Conservation (phyloP, 495 filamentous ascomycete species). For the Trichoderma virens region DNA sequence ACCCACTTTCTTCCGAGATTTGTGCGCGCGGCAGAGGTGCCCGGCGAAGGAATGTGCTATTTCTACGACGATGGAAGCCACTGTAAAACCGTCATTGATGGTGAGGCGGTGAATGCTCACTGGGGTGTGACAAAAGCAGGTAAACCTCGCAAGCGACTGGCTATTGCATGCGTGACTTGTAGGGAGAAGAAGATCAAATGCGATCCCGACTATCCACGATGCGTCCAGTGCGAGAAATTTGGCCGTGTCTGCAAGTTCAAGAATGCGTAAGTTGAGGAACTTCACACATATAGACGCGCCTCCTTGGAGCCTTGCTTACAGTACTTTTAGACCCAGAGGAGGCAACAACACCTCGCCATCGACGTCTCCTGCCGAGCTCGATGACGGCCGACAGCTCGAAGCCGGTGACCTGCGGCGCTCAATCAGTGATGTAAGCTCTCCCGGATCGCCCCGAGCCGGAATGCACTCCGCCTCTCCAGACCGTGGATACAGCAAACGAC, state of each 20-base stretch:
- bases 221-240: slow-evolving; percentile 85
- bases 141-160: slow-evolving; percentile 80
- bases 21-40: slow-evolving; percentile 51
- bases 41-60: slow-evolving; percentile 75
- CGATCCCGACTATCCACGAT: slow-evolving; percentile 77
- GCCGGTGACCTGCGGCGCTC: slow-evolving; percentile 20
- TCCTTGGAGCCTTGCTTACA: slow-evolving; percentile 16
- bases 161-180: slow-evolving; percentile 83
- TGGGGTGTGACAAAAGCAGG: slow-evolving; percentile 93
- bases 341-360: slow-evolving; percentile 46
- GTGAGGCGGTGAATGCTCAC: slow-evolving; percentile 77
- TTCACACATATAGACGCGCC: background rate
- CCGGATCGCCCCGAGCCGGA: slow-evolving; percentile 35
- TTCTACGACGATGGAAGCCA: slow-evolving; percentile 81
- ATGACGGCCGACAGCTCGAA: slow-evolving; percentile 29
- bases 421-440: slow-evolving; percentile 32
- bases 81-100: slow-evolving; percentile 78
- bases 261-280: slow-evolving; percentile 61
- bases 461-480: slow-evolving; percentile 24
- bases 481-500: slow-evolving; percentile 30
- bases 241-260: slow-evolving; percentile 77
- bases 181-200: slow-evolving; percentile 97
- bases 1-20: slow-evolving; percentile 54
- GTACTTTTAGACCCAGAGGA: slow-evolving; percentile 38
- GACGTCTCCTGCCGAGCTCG: slow-evolving; percentile 42